Evolutionary conservation across 352 stramenopile genomes (phyloP).

Genomic region (Thraustochytrium sp.): DNA sequence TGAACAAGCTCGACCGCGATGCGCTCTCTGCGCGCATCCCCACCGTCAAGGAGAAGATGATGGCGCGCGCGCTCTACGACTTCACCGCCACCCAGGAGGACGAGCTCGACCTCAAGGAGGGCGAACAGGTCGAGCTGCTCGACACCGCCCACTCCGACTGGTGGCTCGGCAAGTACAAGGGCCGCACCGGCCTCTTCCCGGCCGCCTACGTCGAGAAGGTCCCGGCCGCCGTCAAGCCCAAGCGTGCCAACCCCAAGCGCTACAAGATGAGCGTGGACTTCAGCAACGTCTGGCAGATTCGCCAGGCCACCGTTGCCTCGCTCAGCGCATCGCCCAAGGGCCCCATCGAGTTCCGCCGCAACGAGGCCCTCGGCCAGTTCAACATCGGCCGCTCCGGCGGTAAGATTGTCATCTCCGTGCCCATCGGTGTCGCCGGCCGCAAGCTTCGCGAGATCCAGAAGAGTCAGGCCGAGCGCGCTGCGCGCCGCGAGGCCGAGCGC

Average conservation of each 20-base stretch:
- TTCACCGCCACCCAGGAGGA: slow-evolving; percentile 2
- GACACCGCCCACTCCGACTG: slow-evolving; percentile 20
- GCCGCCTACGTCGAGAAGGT: slow-evolving; percentile 15
- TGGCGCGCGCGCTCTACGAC: slow-evolving; percentile 18
- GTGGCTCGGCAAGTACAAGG: slow-evolving; percentile 13
- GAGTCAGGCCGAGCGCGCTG: neutral
- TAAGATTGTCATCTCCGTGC: slow-evolving; percentile 4
- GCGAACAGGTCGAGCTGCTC: slow-evolving; percentile 28
- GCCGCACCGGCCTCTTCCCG: neutral
- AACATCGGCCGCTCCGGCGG: neutral
- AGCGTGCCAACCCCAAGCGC: slow-evolving; percentile 14
- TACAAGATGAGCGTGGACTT: slow-evolving; percentile 14
- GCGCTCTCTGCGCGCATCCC: neutral
- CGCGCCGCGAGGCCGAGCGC: neutral
- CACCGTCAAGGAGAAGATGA: neutral
- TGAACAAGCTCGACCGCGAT: slow-evolving; percentile 6
- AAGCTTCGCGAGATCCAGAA: slow-evolving; percentile 17
- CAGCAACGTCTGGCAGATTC: slow-evolving; percentile 1
- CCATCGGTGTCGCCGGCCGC: slow-evolving; percentile 17
- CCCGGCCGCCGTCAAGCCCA: slow-evolving; percentile 1
- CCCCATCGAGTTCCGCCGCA: slow-evolving; percentile 2
- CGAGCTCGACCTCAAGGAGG: slow-evolving; percentile 2
- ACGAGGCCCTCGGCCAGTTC: neutral
- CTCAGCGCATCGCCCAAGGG: slow-evolving; percentile 5
- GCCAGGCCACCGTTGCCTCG: neutral